These are phyloP conservation scores for Leishmania major DNA, from an alignment of 208 protist genomes.

Conservation along the genomic window DNA sequence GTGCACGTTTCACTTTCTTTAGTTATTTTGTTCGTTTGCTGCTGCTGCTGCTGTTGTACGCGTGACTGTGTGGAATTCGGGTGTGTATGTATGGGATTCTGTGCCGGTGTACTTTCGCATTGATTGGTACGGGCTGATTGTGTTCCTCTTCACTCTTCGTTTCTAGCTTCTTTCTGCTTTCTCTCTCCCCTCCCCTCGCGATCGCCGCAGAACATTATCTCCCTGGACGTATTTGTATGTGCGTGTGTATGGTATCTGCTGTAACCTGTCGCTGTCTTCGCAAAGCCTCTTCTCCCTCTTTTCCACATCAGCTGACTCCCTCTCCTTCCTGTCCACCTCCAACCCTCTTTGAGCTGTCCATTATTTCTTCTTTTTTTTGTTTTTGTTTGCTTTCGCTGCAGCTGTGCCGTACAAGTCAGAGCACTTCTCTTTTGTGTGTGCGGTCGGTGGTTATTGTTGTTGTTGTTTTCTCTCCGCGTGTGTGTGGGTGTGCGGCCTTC, in stretches of 20 bases:
- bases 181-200: not conserved
- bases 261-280: too few relatives aligned
- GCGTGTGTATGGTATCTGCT: not conserved
- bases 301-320: not conserved
- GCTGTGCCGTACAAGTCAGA: not conserved
- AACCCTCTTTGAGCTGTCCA: not conserved
- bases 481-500: not conserved
- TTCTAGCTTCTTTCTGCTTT: not conserved
- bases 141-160: not conserved
- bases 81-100: slow-evolving; percentile 5
- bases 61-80: not conserved
- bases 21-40: not conserved
- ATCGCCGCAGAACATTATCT: not conserved
- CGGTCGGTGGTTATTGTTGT: not conserved
- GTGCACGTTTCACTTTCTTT: not conserved
- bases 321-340: not conserved
- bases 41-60: not conserved
- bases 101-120: not conserved
- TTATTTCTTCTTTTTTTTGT: not conserved
- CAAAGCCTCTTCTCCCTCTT: not conserved
- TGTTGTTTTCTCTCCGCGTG: not conserved
- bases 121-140: not conserved
- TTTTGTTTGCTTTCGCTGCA: not conserved
- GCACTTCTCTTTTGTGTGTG: not conserved
- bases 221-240: not conserved